A percentile compares a stretch with the other conserved stretches of the same genome.
Conservation (phyloP, 495 filamentous ascomycete species). For the Podospora appendiculata region DNA sequence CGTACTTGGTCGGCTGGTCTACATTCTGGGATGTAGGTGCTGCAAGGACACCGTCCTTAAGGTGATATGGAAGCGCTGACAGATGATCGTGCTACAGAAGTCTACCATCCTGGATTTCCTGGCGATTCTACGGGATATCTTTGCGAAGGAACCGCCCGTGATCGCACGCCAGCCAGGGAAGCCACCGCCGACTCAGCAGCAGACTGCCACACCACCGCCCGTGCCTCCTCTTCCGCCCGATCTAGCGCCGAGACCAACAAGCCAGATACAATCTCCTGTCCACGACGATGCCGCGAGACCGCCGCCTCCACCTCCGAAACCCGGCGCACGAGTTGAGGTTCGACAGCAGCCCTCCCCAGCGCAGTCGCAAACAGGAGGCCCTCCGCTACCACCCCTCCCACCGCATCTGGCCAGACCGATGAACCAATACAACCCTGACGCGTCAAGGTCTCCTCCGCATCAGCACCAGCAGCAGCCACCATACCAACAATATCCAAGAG, state of each 20-base stretch:
- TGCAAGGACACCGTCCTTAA: not conserved
- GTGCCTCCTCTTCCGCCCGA: conserved; percentile 34
- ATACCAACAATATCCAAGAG: conserved; percentile 16
- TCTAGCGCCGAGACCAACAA: conserved; percentile 14
- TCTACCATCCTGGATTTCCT: conserved; percentile 76
- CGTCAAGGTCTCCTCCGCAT: conserved; percentile 5
- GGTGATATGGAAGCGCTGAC: conserved; percentile 10
- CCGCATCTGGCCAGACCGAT: conserved; percentile 19
- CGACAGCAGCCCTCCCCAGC: conserved; percentile 11
- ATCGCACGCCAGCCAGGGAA: conserved; percentile 59
- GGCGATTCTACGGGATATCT: conserved; percentile 75
- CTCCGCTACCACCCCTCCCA: conserved; percentile 31
- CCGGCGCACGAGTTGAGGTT: conserved; percentile 20
- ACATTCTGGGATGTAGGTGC: conserved; percentile 89
- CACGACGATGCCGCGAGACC: conserved; percentile 18
- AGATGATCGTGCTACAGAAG: conserved; percentile 44
- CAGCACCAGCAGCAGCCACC: not conserved
- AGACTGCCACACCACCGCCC: conserved; percentile 25
- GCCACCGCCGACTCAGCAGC: conserved; percentile 27
- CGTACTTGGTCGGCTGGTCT: conserved; percentile 83
- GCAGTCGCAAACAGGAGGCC: conserved; percentile 8
- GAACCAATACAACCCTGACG: conserved; percentile 16
- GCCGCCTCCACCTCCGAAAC: conserved; percentile 39
- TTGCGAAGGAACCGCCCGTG: conserved; percentile 91
- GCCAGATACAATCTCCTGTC: conserved; percentile 1